phyloP scores from a whole-genome alignment of 345 rosid species.

The Brassica rapa region DNA sequence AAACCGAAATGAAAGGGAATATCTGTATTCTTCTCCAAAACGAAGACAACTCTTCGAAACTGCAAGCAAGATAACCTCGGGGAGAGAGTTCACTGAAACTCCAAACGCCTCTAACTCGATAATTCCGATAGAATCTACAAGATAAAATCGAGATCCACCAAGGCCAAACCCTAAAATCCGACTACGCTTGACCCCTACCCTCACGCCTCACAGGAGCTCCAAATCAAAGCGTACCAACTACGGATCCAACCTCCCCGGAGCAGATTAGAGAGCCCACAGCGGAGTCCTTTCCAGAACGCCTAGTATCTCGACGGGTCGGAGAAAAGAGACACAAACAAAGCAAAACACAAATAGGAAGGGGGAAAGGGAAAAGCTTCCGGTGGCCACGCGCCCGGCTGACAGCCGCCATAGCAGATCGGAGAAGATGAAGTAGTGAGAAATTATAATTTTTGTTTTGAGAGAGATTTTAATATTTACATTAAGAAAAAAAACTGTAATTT shows the following conservation, averaged over 20 bases:
- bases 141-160: not conserved
- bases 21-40: not conserved
- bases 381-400: not conserved
- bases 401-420: not conserved
- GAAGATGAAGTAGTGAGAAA: not conserved
- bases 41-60: not conserved
- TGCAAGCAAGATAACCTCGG: not conserved
- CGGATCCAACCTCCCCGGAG: not conserved
- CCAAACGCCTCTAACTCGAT: not conserved
- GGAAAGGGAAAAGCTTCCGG: not conserved
- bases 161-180: not conserved
- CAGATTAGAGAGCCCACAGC: not conserved
- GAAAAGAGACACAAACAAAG: not conserved
- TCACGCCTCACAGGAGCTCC: not conserved
- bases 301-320: not conserved
- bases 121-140: not conserved
- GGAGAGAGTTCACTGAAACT: not conserved
- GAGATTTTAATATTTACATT: no score
- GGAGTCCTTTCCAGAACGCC: not conserved
- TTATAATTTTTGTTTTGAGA: no score
- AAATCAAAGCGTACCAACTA: not conserved
- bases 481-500: not conserved
- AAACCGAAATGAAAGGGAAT: not conserved
- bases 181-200: not conserved
- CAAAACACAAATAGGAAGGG: not conserved